Evolutionary conservation across 768 basidiomycete species (phyloP).

Genomic region (Tephrocybe sp.): DNA sequence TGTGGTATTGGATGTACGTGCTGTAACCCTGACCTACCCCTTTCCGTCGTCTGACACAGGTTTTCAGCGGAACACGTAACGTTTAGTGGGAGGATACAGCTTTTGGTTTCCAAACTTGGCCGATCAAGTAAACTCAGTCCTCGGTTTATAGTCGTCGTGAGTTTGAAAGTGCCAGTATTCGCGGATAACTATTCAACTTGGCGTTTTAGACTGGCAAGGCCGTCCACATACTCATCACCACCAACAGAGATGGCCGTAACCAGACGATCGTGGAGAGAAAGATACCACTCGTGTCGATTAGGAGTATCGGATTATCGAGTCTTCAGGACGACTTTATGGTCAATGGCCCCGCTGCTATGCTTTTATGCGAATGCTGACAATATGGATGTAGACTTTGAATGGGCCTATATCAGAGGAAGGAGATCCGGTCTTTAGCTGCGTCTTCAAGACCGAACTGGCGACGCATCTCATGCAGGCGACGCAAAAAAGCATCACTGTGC

Average conservation of each 20-base stretch:
- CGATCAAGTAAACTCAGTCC: slow-evolving; percentile 93
- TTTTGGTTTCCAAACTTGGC: slow-evolving; percentile 81
- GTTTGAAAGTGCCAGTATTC: slow-evolving; percentile 28
- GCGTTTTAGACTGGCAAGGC: slow-evolving; percentile 77
- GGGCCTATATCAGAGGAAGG: slow-evolving; percentile 84
- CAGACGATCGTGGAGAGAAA: slow-evolving; percentile 77
- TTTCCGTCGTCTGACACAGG: background rate
- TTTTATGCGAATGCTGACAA: background rate
- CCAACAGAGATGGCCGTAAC: slow-evolving; percentile 58
- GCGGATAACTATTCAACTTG: background rate
- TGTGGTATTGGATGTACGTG: slow-evolving; percentile 74
- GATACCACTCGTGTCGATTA: slow-evolving; percentile 86
- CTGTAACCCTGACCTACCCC: background rate
- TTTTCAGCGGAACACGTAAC: slow-evolving; percentile 70
- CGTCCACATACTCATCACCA: slow-evolving; percentile 70
- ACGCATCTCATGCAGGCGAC: slow-evolving; percentile 82
- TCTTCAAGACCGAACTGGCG: slow-evolving; percentile 95
- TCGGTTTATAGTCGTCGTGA: slow-evolving; percentile 84
- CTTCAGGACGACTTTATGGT: slow-evolving; percentile 96
- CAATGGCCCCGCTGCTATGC: background rate
- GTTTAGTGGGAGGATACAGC: slow-evolving; percentile 81
- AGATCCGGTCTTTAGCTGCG: slow-evolving; percentile 87
- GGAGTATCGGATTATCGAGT: slow-evolving; percentile 82
- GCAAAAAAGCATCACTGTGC: slow-evolving; percentile 69
- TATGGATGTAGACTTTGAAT: slow-evolving; percentile 58